These are phyloP conservation scores for Aegilops bicornis DNA, from an alignment of 176 grass and related monocot genomes.

Conservation along the genomic window DNA sequence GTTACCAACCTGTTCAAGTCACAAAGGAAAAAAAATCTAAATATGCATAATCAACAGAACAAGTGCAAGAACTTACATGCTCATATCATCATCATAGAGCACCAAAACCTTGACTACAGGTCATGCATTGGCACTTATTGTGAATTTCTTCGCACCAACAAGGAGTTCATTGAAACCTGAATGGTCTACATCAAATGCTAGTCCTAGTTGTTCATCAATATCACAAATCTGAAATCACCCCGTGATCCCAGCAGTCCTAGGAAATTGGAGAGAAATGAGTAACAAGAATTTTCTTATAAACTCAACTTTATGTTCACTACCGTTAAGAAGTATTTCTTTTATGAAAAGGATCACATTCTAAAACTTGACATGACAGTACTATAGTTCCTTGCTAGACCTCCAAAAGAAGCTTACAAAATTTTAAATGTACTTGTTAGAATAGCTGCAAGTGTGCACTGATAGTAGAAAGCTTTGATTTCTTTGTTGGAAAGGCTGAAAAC, in stretches of 20 bases:
- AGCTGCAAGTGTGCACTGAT: not conserved
- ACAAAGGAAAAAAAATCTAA: not conserved
- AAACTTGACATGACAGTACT: not conserved
- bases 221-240: not conserved
- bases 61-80: not conserved
- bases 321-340: not conserved
- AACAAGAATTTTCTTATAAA: not conserved
- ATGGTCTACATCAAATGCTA: not conserved
- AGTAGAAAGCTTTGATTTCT: not conserved
- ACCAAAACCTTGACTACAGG: not conserved
- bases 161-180: not conserved
- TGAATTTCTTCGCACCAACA: not conserved
- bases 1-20: slow-evolving; percentile 56
- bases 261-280: not conserved
- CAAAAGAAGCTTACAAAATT: not conserved
- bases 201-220: not conserved
- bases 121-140: not conserved
- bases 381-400: not conserved
- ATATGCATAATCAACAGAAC: not conserved
- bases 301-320: not conserved
- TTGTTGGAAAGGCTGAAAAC: not conserved
- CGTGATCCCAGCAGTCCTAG: not conserved
- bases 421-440: not conserved
- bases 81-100: not conserved
- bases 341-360: not conserved